Percentiles rank a stretch among this genome's conserved stretches.
Evolutionary conservation across 2,329 filamentous ascomycete species (phyloP).

Genomic region (Aspergillus flavus): DNA sequence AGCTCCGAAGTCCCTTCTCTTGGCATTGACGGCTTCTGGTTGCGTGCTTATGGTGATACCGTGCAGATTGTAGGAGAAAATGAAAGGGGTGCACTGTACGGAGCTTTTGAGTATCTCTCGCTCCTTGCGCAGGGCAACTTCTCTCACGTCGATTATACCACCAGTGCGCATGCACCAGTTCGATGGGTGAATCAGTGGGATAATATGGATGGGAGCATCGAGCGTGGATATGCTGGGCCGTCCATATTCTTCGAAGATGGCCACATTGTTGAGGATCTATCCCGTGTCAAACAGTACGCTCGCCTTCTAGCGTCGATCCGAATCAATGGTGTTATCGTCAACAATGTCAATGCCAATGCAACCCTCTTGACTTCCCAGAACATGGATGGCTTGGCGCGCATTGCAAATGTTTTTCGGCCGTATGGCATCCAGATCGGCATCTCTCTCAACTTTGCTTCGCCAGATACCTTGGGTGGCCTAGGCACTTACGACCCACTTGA

Average conservation of each 20-base stretch:
- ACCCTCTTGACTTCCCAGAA: constrained; percentile 59
- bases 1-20: constrained; percentile 27
- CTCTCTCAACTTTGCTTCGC: constrained; percentile 70
- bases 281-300: constrained; percentile 63
- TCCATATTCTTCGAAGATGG: constrained; percentile 70
- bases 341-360: constrained; percentile 72
- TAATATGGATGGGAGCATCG: constrained; percentile 68
- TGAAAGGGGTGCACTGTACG: constrained; percentile 69
- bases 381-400: constrained; percentile 61
- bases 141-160: constrained; percentile 49
- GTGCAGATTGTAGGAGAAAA: constrained; percentile 66
- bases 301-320: constrained; percentile 67
- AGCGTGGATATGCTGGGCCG: constrained; percentile 67
- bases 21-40: constrained; percentile 58
- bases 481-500: constrained; percentile 68
- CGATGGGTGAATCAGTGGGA: constrained; percentile 77
- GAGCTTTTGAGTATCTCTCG: constrained; percentile 69
- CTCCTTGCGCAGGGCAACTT: constrained; percentile 64
- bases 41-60: constrained; percentile 50
- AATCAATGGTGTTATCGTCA: constrained; percentile 68
- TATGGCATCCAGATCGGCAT: constrained; percentile 68
- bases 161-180: constrained; percentile 62
- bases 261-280: constrained; percentile 58
- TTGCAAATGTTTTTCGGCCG: constrained; percentile 67
- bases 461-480: constrained; percentile 58